Conservation (phyloP, 805 yeast genomes). For the Zygoascus bituminiphila region DNA sequence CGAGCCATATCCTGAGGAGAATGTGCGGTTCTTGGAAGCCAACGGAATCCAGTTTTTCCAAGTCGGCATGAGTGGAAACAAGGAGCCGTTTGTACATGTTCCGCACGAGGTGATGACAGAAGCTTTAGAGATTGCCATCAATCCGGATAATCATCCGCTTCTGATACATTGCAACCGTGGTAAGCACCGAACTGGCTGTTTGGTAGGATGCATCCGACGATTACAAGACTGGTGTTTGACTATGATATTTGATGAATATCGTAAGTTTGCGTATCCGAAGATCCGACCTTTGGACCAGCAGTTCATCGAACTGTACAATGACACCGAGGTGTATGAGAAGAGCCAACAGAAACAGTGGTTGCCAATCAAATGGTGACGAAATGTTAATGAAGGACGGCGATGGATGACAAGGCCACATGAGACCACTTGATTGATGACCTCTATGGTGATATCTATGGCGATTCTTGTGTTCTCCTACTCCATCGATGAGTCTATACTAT, state of each 20-base stretch:
- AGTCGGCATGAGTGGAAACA: conserved; percentile 90
- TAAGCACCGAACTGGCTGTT: conserved; percentile 93
- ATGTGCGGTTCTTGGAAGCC: conserved; percentile 50
- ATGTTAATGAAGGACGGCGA: no score
- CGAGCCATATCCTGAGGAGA: conserved; percentile 81
- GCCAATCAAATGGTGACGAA: conserved; percentile 56
- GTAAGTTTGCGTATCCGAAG: conserved; percentile 91
- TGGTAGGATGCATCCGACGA: conserved; percentile 85
- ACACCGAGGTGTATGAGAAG: conserved; percentile 45
- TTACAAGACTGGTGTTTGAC: conserved; percentile 89
- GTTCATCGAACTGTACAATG: conserved; percentile 83
- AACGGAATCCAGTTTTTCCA: conserved; percentile 68
- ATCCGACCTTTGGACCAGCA: conserved; percentile 94
- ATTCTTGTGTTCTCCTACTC: no score
- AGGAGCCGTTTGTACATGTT: conserved; percentile 75
- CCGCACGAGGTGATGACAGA: conserved; percentile 60
- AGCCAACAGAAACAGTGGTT: conserved; percentile 50
- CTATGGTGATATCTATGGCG: no score
- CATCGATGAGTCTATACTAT: no score
- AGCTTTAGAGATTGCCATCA: conserved; percentile 70
- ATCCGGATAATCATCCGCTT: conserved; percentile 86
- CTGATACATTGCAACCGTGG: conserved; percentile 94
- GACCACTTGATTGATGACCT: no score
- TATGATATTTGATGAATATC: conserved; percentile 90
- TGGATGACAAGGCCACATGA: no score